These are phyloP conservation scores for Margaritispora aquatica DNA, from an alignment of 495 filamentous ascomycete genomes.

Conservation along the genomic window DNA sequence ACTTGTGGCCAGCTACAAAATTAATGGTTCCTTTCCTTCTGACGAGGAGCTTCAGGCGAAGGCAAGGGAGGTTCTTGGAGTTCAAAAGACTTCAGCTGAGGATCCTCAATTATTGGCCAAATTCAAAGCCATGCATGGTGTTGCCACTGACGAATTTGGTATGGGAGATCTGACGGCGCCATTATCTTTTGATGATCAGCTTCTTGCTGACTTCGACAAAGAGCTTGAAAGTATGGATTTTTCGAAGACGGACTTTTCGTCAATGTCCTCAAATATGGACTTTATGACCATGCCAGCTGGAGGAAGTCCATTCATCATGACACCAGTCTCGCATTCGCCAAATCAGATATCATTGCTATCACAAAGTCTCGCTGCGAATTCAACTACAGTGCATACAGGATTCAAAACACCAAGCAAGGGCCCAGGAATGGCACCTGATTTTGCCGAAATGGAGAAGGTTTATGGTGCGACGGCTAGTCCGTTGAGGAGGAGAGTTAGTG, in stretches of 20 bases:
- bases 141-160: neutral
- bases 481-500: slow-evolving; percentile 11
- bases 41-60: slow-evolving; percentile 33
- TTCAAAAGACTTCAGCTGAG: slow-evolving; percentile 38
- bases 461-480: slow-evolving; percentile 14
- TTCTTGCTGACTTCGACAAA: slow-evolving; percentile 14
- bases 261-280: neutral
- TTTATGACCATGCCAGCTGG: neutral
- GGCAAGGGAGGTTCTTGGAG: slow-evolving; percentile 38
- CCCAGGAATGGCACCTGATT: slow-evolving; percentile 4
- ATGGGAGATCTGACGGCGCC: neutral
- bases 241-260: neutral
- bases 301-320: neutral
- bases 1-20: slow-evolving; percentile 31
- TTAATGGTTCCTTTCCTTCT: slow-evolving; percentile 27
- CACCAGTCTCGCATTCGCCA: neutral
- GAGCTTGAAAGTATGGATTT: slow-evolving; percentile 11
- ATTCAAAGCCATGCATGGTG: slow-evolving; percentile 33
- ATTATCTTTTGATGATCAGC: slow-evolving; percentile 2
- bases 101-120: slow-evolving; percentile 39
- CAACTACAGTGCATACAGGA: neutral
- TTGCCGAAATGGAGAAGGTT: slow-evolving; percentile 12
- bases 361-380: neutral
- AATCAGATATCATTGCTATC: neutral
- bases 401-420: neutral